These are phyloP conservation scores for Penstemon newberryi DNA, from an alignment of 257 asterid species.

Conservation along the genomic window DNA sequence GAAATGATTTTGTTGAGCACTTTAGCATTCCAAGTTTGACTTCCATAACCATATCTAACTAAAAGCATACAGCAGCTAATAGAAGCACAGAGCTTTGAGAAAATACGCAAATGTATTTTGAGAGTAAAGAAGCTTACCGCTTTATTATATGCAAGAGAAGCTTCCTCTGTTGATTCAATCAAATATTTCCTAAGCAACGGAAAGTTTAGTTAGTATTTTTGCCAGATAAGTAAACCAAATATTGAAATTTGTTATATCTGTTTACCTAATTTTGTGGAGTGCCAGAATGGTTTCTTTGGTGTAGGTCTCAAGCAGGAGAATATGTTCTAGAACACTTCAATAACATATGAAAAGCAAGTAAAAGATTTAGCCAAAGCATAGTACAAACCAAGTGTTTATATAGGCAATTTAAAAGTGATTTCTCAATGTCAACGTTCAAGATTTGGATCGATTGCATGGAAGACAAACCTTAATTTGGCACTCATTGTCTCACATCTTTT, in stretches of 20 bases:
- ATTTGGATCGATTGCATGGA: conserved; percentile 26
- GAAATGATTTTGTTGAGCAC: neutral
- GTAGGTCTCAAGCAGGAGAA: conserved; percentile 92
- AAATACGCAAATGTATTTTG: conserved; percentile 6
- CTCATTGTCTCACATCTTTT: conserved; percentile 98
- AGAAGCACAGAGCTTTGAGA: neutral
- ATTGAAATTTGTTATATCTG: neutral
- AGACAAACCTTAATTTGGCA: conserved; percentile 87
- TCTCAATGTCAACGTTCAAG: conserved; percentile 18
- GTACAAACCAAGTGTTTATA: neutral
- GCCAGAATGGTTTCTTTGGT: conserved; percentile 91
- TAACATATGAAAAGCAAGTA: conserved; percentile 28
- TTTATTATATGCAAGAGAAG: conserved; percentile 94
- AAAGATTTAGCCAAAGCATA: conserved; percentile 30
- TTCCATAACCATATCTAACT: neutral
- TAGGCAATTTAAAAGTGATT: neutral
- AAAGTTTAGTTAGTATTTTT: conserved; percentile 23
- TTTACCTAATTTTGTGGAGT: conserved; percentile 88
- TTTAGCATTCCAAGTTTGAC: conserved; percentile 8
- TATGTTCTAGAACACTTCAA: conserved; percentile 85
- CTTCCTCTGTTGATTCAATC: conserved; percentile 93
- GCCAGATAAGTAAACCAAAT: conserved; percentile 13
- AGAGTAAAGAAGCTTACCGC: conserved; percentile 57
- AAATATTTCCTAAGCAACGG: conserved; percentile 65
- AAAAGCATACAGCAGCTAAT: neutral